Base-by-base conservation (phyloP, 257 asterid species). In the Ehretia macrophylla region DNA sequence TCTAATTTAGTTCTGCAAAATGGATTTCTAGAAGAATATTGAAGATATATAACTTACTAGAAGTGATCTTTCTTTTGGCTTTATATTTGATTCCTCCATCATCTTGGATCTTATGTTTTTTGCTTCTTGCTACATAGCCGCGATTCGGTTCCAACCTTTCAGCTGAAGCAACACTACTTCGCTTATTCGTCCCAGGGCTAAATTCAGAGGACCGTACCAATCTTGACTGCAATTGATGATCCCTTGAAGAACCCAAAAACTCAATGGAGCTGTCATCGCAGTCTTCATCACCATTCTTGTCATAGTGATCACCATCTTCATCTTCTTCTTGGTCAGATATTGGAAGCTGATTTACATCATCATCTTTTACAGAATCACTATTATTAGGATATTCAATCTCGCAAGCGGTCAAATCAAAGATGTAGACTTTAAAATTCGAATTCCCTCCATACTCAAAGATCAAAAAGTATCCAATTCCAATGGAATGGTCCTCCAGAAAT, bases 341-440 rank as follows among this genome's bases (percentile, higher is more conserved):
- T 17, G 14, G 22, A 48, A 48, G 9, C 52, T 8, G 21, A 48
- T n/a, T 48, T 6, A n/a, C 22, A 20, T 19, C 37, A 51, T 19
- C n/a, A 17, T 8, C 0, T 32, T 14, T 22, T 52, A 4, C 38
- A 12, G 39, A 52, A 52, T 22, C 38, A 46, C 14, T 21, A 10
- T 55, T n/a, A 68, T 14, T 20, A 1, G 5, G 56, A 45, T 52
- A 32, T 17, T 44, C 21, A 51, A 59, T 39, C 57, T 59, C 62
- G 32, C 14, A 40, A 49, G 67, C 51, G 11, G 55, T 55, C 35
- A 27, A 14, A 63, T 65, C 57, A 55, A 65, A 57, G 32, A 57
- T 35, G 56, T 20, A 38, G 11, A 65, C 59, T 17, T 47, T 5
- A 21, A 65, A 65, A 17, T 11, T 27, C 10, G 59, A 48, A 17